Percentiles rank a stretch among this genome's conserved stretches.
Conservation (phyloP, 2,329 filamentous ascomycete species). For the Aspergillus pseudoglaucus region DNA sequence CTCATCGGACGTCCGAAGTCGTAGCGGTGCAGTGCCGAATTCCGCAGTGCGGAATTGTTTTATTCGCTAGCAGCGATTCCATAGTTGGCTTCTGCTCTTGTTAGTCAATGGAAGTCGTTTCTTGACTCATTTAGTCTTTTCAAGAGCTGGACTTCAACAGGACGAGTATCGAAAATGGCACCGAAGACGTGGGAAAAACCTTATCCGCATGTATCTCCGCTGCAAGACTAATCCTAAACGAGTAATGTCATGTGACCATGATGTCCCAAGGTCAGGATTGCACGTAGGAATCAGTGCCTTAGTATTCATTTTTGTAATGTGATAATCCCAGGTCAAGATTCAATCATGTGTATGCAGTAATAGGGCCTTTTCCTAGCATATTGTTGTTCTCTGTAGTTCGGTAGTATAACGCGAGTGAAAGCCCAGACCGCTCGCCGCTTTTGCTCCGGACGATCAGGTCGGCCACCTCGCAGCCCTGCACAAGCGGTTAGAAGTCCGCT, state of each 20-base stretch:
- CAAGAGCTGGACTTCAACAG: too few species aligned
- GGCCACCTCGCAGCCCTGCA: neutral
- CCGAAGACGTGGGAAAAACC: neutral
- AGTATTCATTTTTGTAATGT: too few species aligned
- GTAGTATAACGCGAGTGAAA: neutral
- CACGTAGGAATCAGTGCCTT: too few species aligned
- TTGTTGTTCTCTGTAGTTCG: neutral
- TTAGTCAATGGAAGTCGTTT: neutral
- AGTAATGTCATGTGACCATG: too few species aligned
- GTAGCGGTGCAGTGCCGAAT: neutral
- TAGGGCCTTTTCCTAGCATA: too few species aligned
- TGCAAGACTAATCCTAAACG: neutral
- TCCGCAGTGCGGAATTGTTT: conserved; percentile 1
- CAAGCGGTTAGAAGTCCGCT: neutral
- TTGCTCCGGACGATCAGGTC: neutral
- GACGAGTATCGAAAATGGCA: neutral
- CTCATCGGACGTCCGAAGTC: neutral
- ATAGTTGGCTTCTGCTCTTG: neutral
- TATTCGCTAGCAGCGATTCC: neutral
- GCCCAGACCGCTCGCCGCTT: conserved; percentile 8
- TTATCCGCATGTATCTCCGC: neutral
- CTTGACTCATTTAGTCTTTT: too few species aligned
- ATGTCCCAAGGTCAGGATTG: too few species aligned
- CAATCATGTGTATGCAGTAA: too few species aligned
- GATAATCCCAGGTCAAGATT: too few species aligned